Percentiles rank a stretch among this genome's conserved stretches.
These are phyloP conservation scores for Ophiostoma quercus DNA, from an alignment of 2,329 filamentous ascomycete genomes.

Conservation along the genomic window DNA sequence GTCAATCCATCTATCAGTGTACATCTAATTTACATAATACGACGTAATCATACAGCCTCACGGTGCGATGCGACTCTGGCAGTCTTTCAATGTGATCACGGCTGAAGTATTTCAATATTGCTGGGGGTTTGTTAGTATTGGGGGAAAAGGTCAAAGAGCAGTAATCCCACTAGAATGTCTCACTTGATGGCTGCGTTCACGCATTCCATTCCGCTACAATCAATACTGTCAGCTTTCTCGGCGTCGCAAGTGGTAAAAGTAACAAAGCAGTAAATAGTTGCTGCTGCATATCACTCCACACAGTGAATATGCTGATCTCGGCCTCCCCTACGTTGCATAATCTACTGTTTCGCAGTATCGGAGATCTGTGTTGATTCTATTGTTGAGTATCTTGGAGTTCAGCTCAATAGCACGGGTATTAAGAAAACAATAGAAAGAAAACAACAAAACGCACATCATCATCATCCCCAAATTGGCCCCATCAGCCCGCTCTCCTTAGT, in stretches of 20 bases:
- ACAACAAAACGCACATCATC: background rate
- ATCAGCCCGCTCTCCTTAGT: background rate
- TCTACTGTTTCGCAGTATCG: background rate
- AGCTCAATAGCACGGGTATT: background rate
- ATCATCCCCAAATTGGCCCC: slow-evolving; percentile 16
- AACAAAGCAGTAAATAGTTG: background rate
- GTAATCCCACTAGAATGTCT: background rate
- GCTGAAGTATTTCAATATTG: background rate
- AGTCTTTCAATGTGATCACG: background rate
- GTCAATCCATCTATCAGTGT: too few species aligned
- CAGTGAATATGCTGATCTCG: slow-evolving; percentile 11
- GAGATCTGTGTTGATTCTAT: background rate
- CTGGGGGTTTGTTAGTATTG: background rate
- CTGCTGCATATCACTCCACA: background rate
- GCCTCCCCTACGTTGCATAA: slow-evolving; percentile 6
- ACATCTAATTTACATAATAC: slow-evolving; percentile 13
- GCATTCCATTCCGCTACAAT: background rate
- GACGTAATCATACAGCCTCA: slow-evolving; percentile 14
- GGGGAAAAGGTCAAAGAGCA: background rate
- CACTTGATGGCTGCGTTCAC: slow-evolving; percentile 12
- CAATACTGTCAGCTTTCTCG: background rate
- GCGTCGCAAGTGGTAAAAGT: background rate
- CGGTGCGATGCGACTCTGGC: background rate
- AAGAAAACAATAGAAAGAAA: background rate
- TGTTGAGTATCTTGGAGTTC: background rate